A percentile compares a stretch with the other conserved stretches of the same genome.
phyloP scores from a whole-genome alignment of 2,329 filamentous ascomycete species.

The Botrytis fragariae region DNA sequence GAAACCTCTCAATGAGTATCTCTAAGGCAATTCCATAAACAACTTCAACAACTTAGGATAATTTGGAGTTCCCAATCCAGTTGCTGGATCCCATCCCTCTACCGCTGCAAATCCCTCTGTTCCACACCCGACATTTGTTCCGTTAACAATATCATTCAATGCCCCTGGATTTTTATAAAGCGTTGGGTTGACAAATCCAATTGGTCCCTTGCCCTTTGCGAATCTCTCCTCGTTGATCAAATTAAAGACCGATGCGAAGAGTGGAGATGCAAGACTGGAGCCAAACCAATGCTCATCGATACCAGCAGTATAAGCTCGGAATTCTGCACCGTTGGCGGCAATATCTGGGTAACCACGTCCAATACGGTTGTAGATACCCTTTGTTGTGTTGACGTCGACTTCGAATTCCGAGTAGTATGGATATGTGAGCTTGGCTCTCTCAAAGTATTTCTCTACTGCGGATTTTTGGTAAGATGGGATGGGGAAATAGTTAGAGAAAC shows the following conservation, averaged over 20 bases:
- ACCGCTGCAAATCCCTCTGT: constrained; percentile 41
- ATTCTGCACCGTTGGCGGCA: constrained; percentile 48
- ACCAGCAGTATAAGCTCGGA: constrained; percentile 22
- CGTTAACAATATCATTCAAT: constrained; percentile 39
- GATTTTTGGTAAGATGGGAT: constrained; percentile 48
- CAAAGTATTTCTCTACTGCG: constrained; percentile 46
- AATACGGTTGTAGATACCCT: constrained; percentile 46
- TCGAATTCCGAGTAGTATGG: constrained; percentile 33
- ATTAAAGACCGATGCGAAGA: constrained; percentile 30
- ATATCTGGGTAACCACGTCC: constrained; percentile 56
- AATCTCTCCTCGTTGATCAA: constrained; percentile 23
- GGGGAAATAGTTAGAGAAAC: constrained; percentile 53
- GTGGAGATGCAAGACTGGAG: constrained; percentile 26
- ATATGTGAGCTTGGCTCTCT: constrained; percentile 23
- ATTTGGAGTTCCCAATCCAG: constrained; percentile 33
- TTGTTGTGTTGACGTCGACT: constrained; percentile 44
- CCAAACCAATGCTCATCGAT: constrained; percentile 25
- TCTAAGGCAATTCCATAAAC: constrained; percentile 31
- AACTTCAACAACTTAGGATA: constrained; percentile 33
- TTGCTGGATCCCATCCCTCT: constrained; percentile 33
- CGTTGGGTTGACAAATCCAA: constrained; percentile 19
- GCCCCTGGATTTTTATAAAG: constrained; percentile 31
- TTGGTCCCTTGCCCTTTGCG: not conserved
- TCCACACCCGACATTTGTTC: constrained; percentile 35
- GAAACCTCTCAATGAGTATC: not conserved